Base-by-base conservation (phyloP, 2,329 filamentous ascomycete genomes). In the Aspergillus brunneoviolaceus region DNA sequence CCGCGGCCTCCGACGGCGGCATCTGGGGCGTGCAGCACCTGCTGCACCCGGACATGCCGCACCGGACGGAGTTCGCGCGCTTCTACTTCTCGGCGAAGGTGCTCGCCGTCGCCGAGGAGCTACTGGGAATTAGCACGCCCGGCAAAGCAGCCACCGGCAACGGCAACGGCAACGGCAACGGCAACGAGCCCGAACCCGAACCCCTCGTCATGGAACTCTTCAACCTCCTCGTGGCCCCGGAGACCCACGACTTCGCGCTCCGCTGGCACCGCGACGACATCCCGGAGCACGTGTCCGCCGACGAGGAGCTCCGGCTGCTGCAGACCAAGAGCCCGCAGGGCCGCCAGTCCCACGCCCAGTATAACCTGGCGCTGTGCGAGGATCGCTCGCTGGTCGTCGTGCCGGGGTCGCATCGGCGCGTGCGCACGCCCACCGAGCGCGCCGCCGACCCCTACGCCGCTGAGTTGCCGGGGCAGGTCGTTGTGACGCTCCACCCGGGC, bases 1-100 rank as follows among this genome's bases (percentile, higher is more conserved):
- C 81, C 0, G 76, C 79, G 1, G 74, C 75, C 42, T 72, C 72
- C 0, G 74, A 80, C 53, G 77, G 82, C 55, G 91, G 91, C 21
- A 96, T 96, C 75, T 96, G 92, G 92, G 92, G 91, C 64, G 89
- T 96, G 2, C 92, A 96, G 80, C 90, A 93, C 75, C 83, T 96
- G 5, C 81, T 96, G 69, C 88, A 93, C 74, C 91, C 91, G 0
- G 79, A 82, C 1, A 85, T 94, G 66, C 84, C 86, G 0, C 83
- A 84, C 57, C 81, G 85, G 61, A 74, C 81, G 2, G 72, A 81
- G 3, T 96, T 93, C 75, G 84, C 87, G 5, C 73, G 80, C 54
- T 81, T 84, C 59, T 96, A 96, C 77, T 96, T 96, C 72, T 85
- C 87, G 35, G 79, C 84, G 23, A 80, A 82, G 27, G 79, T 94